These are phyloP conservation scores for Aspergillus sp. DNA, from an alignment of 2,329 filamentous ascomycete genomes.

Conservation along the genomic window DNA sequence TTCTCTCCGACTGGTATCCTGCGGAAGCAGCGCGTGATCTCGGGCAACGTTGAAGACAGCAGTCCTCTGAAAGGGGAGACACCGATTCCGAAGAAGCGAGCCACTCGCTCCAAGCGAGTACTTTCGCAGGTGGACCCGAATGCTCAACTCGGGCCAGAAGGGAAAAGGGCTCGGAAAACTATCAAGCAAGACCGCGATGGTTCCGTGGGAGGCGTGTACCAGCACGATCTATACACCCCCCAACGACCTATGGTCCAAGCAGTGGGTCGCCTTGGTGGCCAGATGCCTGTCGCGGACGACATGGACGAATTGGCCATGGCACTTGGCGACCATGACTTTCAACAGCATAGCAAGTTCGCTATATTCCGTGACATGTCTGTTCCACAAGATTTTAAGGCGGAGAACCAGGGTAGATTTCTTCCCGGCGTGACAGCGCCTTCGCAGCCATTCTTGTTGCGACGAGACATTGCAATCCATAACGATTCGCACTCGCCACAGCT, in stretches of 20 bases:
- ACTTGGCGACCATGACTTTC: conserved; percentile 29
- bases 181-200: conserved; percentile 8
- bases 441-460: conserved; percentile 23
- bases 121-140: conserved; percentile 37
- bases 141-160: conserved; percentile 26
- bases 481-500: conserved; percentile 17
- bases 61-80: conserved; percentile 48
- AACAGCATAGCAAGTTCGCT: conserved; percentile 29
- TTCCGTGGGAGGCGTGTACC: conserved; percentile 16
- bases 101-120: conserved; percentile 31
- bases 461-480: conserved; percentile 8
- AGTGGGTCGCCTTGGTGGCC: conserved; percentile 19
- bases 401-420: conserved; percentile 11
- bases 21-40: conserved; percentile 46
- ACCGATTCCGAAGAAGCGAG: conserved; percentile 39
- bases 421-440: conserved; percentile 18
- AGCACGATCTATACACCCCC: conserved; percentile 17
- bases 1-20: conserved; percentile 47
- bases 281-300: conserved; percentile 22
- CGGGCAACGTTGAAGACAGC: conserved; percentile 50
- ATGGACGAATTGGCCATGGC: conserved; percentile 37
- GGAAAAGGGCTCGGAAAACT: conserved; percentile 24
- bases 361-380: conserved; percentile 39
- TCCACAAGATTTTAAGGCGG: conserved; percentile 7
- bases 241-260: conserved; percentile 22